Evolutionary conservation across 805 yeast genomes (phyloP).

Genomic region (Spathaspora sp.): DNA sequence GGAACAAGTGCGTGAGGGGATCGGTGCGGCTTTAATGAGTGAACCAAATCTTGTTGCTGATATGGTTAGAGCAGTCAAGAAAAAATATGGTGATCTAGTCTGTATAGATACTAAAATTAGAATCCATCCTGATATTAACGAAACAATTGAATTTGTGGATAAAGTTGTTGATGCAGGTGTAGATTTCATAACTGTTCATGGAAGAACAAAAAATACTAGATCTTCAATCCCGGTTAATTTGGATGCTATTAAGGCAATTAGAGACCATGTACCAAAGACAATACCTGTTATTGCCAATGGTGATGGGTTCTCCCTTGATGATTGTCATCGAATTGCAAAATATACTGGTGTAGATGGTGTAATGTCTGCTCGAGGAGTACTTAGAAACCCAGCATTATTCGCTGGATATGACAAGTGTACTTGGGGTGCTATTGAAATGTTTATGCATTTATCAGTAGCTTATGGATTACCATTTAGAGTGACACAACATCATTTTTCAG

Average conservation of each 20-base stretch:
- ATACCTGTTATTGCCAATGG: conserved; percentile 97
- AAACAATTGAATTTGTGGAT: conserved; percentile 70
- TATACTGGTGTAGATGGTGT: conserved; percentile 84
- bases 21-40: conserved; percentile 92
- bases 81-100: conserved; percentile 64
- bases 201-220: conserved; percentile 80
- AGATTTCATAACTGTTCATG: conserved; percentile 92
- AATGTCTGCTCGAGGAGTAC: conserved; percentile 90
- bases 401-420: conserved; percentile 73
- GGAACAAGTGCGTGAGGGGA: conserved; percentile 92
- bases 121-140: conserved; percentile 70
- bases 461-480: conserved; percentile 85
- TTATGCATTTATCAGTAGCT: conserved; percentile 73
- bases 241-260: conserved; percentile 71
- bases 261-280: conserved; percentile 35
- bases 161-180: conserved; percentile 83
- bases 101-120: conserved; percentile 89
- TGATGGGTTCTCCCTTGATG: conserved; percentile 74
- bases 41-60: conserved; percentile 74
- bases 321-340: conserved; percentile 58
- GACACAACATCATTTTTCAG: conserved; percentile 81
- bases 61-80: conserved; percentile 83
- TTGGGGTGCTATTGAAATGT: conserved; percentile 85
- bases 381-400: conserved; percentile 85
- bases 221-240: conserved; percentile 80